Base-by-base conservation (phyloP, 106 monocot genomes). In the Dendrobium chrysotoxum region DNA sequence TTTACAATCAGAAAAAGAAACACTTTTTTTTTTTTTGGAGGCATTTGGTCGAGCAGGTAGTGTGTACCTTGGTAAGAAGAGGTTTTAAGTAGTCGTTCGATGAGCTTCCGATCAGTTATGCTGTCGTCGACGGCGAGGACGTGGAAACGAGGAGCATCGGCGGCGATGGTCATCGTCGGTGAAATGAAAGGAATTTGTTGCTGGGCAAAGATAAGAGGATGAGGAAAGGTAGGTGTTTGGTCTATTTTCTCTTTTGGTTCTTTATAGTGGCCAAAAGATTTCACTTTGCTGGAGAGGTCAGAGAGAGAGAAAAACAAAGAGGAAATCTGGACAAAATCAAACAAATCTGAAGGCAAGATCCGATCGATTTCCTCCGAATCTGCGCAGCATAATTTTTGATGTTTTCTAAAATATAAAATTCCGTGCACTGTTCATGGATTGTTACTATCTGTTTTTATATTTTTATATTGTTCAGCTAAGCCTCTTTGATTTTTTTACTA, bases 121-220 rank as follows among this genome's bases (percentile, higher is more conserved):
- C 90, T 93, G 84, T 93, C 93, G 74, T 93, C 93, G 42, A 93
- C 93, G 76, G 93, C 93, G 20, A 93, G 82, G 40, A 93, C 90
- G 80, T 90, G 93, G 82, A 87, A 84, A 46, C 81, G 77, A 5
- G 81, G 57, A 53, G 12, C 16, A 12, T 84, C 53, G 47, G 42
- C 44, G 47, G 53, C 65, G 35, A 86, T 40, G 30, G 75, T 83
- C 87, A 85, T 90, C 40, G 72, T 11, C 39, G 31, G 15, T 2
- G 72, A 72, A 72, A 39, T 7, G 20, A 28, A 1, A 9, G n/a
- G 26, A 1, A 28, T 17, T 67, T 67, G n/a, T 9, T 3, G 72
- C 28, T 40, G 12, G 12, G 3, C 4, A 40, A 2, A 16, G 25
- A 16, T 13, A 72, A 2, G 72, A 16, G 7, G 30, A 7, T 17